Evolutionary conservation across 2,329 filamentous ascomycete species (phyloP), one percentile per base, ranked within the genome.

Genomic region (Fusarium albosuccineum): DNA sequence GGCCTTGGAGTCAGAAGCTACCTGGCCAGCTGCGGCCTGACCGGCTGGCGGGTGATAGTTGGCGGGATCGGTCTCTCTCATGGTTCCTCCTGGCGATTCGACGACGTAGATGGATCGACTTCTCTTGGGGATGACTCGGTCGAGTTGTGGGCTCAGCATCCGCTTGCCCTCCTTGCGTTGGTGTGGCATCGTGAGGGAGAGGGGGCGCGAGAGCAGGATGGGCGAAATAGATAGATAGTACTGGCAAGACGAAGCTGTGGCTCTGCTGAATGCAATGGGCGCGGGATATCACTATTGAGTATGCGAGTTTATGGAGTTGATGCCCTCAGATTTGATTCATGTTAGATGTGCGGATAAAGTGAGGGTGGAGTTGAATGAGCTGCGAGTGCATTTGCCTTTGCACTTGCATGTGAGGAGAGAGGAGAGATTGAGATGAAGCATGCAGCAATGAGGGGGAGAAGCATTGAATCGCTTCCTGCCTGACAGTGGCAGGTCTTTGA

Each of bases 31-130:
- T 29, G 41, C 36, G 11, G n/a, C 16, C 42, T 26, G 41, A 33
- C 11, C 10, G 5, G 11, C 46, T 4, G 48, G 45, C 27, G 45
- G 44, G 26, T 52, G 44, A 26, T 36, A 17, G 9, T 44, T 39
- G 9, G 45, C 33, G 33, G 69, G 64, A 8, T 57, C 50, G 6
- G 52, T 44, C 22, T 68, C 56, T 27, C 40, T 55, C 30, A 72
- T 48, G 4, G 61, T 69, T 26, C 65, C 67, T 26, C 67, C 59
- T 4, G 71, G 69, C 3, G 67, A 63, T 16, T 70, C 65, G 22
- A 60, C 27, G 9, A 65, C 9, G 44, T 63, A 62, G 26, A 59
- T 33, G 11, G 48, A 46, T 30, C 61, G 44, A 8, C 39, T 45
- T 52, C 51, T 65, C 56, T 67, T 68, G 22, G 42, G 40, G 36